Conservation (phyloP, 225 moss, liverwort and hornwort species). For the Takakia lepidozioides region DNA sequence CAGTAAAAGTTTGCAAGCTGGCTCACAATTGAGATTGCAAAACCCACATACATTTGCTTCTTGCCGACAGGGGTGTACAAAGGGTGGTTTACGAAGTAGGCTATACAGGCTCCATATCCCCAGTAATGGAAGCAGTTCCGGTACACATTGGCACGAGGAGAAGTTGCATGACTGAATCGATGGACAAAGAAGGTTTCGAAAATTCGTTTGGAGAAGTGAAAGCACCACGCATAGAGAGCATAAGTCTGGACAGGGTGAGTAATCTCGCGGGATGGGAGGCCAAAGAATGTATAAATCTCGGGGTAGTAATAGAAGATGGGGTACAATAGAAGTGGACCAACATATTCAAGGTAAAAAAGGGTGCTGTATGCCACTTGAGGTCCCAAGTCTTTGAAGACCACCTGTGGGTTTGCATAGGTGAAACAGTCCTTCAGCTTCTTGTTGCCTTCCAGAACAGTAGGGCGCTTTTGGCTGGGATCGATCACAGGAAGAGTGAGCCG, state of each 20-base stretch:
- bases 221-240: conserved; percentile 56
- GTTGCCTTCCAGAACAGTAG: conserved; percentile 32
- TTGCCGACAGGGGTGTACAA: conserved; percentile 56
- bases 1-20: conserved; percentile 77
- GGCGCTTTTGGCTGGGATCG: conserved; percentile 42
- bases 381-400: conserved; percentile 76
- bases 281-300: conserved; percentile 51
- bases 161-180: conserved; percentile 61
- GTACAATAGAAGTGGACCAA: conserved; percentile 74
- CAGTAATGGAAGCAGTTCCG: conserved; percentile 75
- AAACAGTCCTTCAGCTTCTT: conserved; percentile 75
- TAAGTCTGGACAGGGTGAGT: conserved; percentile 51
- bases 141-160: conserved; percentile 66
- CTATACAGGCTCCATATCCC: conserved; percentile 68
- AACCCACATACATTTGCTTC: conserved; percentile 52
- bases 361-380: conserved; percentile 65
- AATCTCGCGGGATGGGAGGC: conserved; percentile 36
- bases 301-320: conserved; percentile 71
- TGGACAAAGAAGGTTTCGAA: conserved; percentile 73
- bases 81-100: conserved; percentile 83
- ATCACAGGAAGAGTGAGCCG: conserved; percentile 68
- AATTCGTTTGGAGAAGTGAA: conserved; percentile 69
- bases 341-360: conserved; percentile 74
- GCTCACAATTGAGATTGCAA: conserved; percentile 35
- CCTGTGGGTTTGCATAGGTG: conserved; percentile 30